Evolutionary conservation across 345 rosid genomes (phyloP), one percentile per base, ranked within the genome.

Genomic region (Gossypium herbaceum): DNA sequence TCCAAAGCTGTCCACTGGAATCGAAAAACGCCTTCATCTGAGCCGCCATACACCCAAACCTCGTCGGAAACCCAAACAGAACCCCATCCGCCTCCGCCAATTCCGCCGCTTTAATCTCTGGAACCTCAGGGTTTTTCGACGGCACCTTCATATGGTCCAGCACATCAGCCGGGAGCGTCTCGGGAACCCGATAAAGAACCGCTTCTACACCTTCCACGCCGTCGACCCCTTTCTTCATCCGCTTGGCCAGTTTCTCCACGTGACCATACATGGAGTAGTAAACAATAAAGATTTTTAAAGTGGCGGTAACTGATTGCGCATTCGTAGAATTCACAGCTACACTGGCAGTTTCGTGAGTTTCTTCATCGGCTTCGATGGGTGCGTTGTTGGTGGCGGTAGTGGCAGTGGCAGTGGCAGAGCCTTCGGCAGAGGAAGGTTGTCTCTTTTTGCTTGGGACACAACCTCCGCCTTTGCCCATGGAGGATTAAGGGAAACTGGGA

Each of bases 401-500:
- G 74, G 58, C 66, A 59, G 61, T 24, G 58, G 64, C 71, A 68
- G 39, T 7, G 54, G 77, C 80, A 16, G 81, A 82, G 8, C 80
- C 79, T 65, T 68, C 56, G 34, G 58, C 68, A 24, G 83, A 69
- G 51, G 88, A 73, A 43, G 86, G 84, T 43, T 81, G 82, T 78
- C 85, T 92, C 75, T 87, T 92, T 88, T 92, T 94, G 88, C 97
- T 94, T 5, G 97, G 98, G 43, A 94, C 97, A 67, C 98, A 94
- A 51, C 98, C 98, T 7, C 92, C 97, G 16, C 98, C 98, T 86
- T 94, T 92, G 62, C 98, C 98, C 98, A 94, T 94, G 76, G 72
- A 43, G 73, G 76, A 62, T 74, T 64, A 75, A 71, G 12, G 13
- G 24, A 52, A 34, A 34, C 41, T 34, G 41, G 41, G 41, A 7